Conservation (phyloP, 805 yeast species). For the Ogataea pilisensis region DNA sequence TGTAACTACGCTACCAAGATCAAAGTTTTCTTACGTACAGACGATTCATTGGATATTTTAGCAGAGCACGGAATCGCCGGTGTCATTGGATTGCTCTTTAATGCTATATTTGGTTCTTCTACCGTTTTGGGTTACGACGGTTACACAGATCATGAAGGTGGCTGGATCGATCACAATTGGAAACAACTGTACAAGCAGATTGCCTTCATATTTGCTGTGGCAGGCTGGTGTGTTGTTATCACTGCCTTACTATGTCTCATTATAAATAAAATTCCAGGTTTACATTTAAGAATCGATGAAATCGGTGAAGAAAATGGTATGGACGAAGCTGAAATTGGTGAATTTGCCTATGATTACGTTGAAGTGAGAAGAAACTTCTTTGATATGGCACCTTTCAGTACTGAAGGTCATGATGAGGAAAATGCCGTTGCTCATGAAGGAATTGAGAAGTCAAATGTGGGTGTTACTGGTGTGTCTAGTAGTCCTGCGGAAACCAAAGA, state of each 20-base stretch:
- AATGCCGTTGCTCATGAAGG: neutral
- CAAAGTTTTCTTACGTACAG: slow-evolving; percentile 75
- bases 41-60: slow-evolving; percentile 89
- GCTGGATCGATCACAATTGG: slow-evolving; percentile 89
- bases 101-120: slow-evolving; percentile 81
- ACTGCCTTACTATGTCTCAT: slow-evolving; percentile 74
- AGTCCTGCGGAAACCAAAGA: neutral
- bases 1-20: slow-evolving; percentile 90
- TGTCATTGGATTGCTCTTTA: slow-evolving; percentile 81
- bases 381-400: slow-evolving; percentile 27
- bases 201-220: slow-evolving; percentile 71
- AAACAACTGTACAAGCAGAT: slow-evolving; percentile 88
- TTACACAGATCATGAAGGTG: slow-evolving; percentile 78
- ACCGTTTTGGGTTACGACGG: slow-evolving; percentile 92
- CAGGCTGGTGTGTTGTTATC: slow-evolving; percentile 71
- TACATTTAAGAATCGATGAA: slow-evolving; percentile 74
- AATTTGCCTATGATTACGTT: slow-evolving; percentile 97
- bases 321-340: slow-evolving; percentile 97
- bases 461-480: neutral
- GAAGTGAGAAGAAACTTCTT: slow-evolving; percentile 92
- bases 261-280: slow-evolving; percentile 75
- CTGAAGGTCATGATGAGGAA: slow-evolving; percentile 1
- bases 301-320: slow-evolving; percentile 85
- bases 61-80: slow-evolving; percentile 99
- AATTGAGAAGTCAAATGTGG: neutral